Evolutionary conservation across 2,329 filamentous ascomycete species (phyloP).

Genomic region (Thielaviopsis euricoi): DNA sequence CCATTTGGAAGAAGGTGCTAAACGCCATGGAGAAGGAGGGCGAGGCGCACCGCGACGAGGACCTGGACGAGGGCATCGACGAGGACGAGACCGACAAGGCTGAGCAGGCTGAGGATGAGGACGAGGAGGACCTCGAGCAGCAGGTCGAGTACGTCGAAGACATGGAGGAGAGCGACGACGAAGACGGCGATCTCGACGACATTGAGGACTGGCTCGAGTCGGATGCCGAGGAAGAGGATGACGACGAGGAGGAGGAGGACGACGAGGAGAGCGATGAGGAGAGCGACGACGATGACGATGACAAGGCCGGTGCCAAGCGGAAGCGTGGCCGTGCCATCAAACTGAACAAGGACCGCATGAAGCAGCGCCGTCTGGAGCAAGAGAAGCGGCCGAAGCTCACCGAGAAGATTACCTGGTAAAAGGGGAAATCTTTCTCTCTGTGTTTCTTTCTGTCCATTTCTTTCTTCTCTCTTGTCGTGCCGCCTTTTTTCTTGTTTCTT

Average conservation of each 20-base stretch:
- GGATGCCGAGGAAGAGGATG: conserved; percentile 39
- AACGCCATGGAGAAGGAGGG: conserved; percentile 77
- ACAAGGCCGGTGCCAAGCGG: conserved; percentile 38
- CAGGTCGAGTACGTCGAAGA: conserved; percentile 90
- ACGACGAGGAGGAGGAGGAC: conserved; percentile 39
- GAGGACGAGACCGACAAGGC: conserved; percentile 52
- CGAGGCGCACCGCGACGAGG: conserved; percentile 67
- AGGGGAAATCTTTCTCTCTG: background rate
- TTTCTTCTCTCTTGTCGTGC: background rate
- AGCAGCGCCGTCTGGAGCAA: conserved; percentile 46
- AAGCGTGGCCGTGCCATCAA: conserved; percentile 33
- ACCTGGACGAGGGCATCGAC: conserved; percentile 68
- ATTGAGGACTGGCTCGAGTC: conserved; percentile 52
- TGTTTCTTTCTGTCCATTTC: conserved; percentile 4
- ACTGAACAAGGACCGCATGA: conserved; percentile 25
- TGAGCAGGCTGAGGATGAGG: conserved; percentile 69
- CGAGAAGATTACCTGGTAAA: conserved; percentile 27
- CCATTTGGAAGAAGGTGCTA: conserved; percentile 94
- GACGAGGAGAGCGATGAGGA: conserved; percentile 40
- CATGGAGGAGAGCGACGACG: conserved; percentile 68
- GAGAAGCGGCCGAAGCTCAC: conserved; percentile 25
- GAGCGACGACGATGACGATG: conserved; percentile 40
- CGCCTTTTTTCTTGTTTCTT: too few relatives aligned
- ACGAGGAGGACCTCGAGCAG: conserved; percentile 68
- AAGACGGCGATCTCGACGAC: conserved; percentile 73